phyloP scores from a whole-genome alignment of 2,329 filamentous ascomycete species.

The Ascochyta koolunga region DNA sequence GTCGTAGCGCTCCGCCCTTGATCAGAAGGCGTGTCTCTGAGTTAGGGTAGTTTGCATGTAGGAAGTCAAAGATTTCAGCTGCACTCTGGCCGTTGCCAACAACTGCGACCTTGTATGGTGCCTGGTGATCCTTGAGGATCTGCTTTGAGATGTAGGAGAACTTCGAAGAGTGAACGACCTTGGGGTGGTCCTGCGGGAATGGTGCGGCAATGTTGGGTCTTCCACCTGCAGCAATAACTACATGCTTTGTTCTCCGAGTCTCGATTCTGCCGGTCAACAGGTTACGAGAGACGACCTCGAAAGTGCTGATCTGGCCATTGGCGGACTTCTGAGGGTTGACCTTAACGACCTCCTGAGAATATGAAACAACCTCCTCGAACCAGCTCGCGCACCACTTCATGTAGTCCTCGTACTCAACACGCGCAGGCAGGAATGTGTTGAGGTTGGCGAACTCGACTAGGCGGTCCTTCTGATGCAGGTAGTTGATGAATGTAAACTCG shows the following conservation, averaged over 20 bases:
- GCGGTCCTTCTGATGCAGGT: constrained; percentile 80
- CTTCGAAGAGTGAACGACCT: constrained; percentile 86
- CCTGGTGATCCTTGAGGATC: constrained; percentile 62
- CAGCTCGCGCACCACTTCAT: constrained; percentile 87
- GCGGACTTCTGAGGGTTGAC: constrained; percentile 66
- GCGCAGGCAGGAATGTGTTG: constrained; percentile 82
- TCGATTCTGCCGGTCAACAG: constrained; percentile 61
- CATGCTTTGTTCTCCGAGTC: constrained; percentile 66
- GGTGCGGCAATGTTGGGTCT: constrained; percentile 72
- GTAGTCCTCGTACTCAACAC: constrained; percentile 93
- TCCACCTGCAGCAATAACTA: constrained; percentile 73
- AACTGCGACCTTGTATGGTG: constrained; percentile 77
- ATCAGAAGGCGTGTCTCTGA: constrained; percentile 79
- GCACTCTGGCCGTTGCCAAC: constrained; percentile 91
- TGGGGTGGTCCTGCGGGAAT: constrained; percentile 72
- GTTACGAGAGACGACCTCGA: constrained; percentile 71
- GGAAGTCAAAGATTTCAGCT: constrained; percentile 92
- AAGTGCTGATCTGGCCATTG: constrained; percentile 64
- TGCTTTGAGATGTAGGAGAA: constrained; percentile 71
- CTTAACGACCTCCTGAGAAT: constrained; percentile 76
- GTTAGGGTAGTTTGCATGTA: constrained; percentile 82
- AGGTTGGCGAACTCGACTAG: constrained; percentile 91
- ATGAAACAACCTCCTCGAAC: constrained; percentile 76
- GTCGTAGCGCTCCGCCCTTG: constrained; percentile 80
- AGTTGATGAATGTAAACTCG: constrained; percentile 95